Percentiles rank a stretch among this genome's conserved stretches.
Evolutionary conservation across 176 grass and related monocot species (phyloP).

Genomic region (Calamus simplicifolius): DNA sequence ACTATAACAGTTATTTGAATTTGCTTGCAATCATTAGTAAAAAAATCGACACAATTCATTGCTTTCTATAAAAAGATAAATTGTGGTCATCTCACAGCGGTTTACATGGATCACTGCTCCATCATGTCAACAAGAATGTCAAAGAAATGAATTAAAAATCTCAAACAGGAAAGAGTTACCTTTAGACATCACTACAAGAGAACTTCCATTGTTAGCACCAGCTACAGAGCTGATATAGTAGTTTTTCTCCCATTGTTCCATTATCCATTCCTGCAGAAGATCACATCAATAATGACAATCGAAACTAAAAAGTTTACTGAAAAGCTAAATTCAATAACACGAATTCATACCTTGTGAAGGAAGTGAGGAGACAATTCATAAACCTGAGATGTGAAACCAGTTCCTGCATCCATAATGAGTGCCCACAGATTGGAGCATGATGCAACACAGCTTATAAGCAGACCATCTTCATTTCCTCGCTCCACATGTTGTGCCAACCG

Average conservation of each 20-base stretch:
- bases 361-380: slow-evolving; percentile 52
- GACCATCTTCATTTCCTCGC: slow-evolving; percentile 68
- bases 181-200: slow-evolving; percentile 23
- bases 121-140: no score
- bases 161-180: not conserved
- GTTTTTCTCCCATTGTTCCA: slow-evolving; percentile 24
- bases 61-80: no score
- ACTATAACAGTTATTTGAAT: no score
- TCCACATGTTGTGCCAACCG: slow-evolving; percentile 58
- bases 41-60: no score
- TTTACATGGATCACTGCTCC: no score
- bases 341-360: slow-evolving; percentile 21
- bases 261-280: slow-evolving; percentile 12
- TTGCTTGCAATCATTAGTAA: no score
- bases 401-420: slow-evolving; percentile 77
- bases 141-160: not conserved
- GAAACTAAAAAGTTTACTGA: no score
- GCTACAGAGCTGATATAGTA: slow-evolving; percentile 18
- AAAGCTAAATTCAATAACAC: no score
- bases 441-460: slow-evolving; percentile 68
- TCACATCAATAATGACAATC: no score
- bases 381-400: slow-evolving; percentile 59
- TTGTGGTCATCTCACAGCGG: no score
- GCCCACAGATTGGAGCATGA: slow-evolving; percentile 68
- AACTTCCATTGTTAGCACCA: slow-evolving; percentile 17